phyloP scores from a whole-genome alignment of 129 eudicot species.

The Gnaphalium uliginosum region DNA sequence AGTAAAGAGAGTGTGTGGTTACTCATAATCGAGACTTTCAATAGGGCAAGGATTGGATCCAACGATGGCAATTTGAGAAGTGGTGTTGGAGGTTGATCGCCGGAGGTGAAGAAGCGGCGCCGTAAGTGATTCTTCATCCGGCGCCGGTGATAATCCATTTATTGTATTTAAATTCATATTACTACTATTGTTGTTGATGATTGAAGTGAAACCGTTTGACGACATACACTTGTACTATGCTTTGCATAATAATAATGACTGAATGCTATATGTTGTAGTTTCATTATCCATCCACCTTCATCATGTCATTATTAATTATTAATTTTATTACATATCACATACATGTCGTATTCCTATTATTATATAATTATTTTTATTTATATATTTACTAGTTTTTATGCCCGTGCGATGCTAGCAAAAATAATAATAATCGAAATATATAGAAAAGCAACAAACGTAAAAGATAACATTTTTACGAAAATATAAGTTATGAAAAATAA shows the following conservation, averaged over 20 bases:
- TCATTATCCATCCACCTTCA: too few species aligned
- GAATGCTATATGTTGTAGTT: not conserved
- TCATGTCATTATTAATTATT: too few species aligned
- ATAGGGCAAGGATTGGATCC: slow-evolving; percentile 76
- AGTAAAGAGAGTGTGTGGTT: not conserved
- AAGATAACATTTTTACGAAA: too few species aligned
- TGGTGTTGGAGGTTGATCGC: slow-evolving; percentile 52
- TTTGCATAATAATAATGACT: not conserved
- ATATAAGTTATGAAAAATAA: too few species aligned
- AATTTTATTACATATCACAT: too few species aligned
- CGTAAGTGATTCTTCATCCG: slow-evolving; percentile 42
- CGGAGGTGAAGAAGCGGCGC: slow-evolving; percentile 49
- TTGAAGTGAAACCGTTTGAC: not conserved
- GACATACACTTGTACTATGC: not conserved
- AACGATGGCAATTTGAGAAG: slow-evolving; percentile 83
- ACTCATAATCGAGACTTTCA: slow-evolving; percentile 97
- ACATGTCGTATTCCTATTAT: too few species aligned
- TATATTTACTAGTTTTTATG: too few species aligned
- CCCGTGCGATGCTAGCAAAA: too few species aligned
- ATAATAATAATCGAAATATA: too few species aligned
- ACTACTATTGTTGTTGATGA: not conserved
- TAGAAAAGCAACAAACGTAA: too few species aligned
- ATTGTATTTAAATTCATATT: not conserved
- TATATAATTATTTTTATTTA: too few species aligned
- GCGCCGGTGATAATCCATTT: not conserved